phyloP scores from a whole-genome alignment of 2,329 filamentous ascomycete species.

The Paraconiothyrium sp. region DNA sequence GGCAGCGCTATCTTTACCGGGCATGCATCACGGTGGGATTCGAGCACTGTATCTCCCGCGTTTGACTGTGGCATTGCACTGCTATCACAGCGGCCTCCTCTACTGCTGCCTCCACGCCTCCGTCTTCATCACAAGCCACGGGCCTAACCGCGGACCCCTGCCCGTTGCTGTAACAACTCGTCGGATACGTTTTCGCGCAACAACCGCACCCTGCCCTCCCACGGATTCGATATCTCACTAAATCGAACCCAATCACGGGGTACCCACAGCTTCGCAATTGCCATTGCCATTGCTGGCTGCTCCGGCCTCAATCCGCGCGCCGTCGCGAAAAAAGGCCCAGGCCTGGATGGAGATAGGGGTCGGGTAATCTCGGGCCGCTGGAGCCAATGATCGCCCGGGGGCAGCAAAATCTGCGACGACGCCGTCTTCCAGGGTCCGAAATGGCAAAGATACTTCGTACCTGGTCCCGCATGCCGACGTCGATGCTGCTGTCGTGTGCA shows the following conservation, averaged over 20 bases:
- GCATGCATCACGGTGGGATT: background rate
- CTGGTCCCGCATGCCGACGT: conserved; percentile 1
- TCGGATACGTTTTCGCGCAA: conserved; percentile 28
- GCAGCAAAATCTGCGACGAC: conserved; percentile 15
- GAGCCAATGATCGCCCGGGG: conserved; percentile 23
- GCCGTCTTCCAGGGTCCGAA: conserved; percentile 10
- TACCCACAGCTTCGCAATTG: conserved; percentile 15
- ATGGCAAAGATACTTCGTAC: background rate
- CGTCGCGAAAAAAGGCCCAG: conserved; percentile 23
- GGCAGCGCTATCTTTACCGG: background rate
- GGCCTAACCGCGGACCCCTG: conserved; percentile 13
- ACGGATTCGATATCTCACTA: conserved; percentile 11
- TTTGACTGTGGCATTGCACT: background rate
- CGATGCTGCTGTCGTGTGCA: conserved; percentile 10
- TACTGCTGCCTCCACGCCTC: background rate
- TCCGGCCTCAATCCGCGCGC: conserved; percentile 19
- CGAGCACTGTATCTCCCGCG: background rate
- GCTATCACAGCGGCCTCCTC: background rate
- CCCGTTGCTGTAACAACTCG: conserved; percentile 25
- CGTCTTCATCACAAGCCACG: conserved; percentile 8
- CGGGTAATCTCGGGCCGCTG: conserved; percentile 29
- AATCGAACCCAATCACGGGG: conserved; percentile 9
- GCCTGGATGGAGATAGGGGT: conserved; percentile 17
- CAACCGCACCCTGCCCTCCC: conserved; percentile 15
- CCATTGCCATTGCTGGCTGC: conserved; percentile 15